These are phyloP conservation scores for Micractinium conductrix DNA, from an alignment of 139 green algal species.

Conservation along the genomic window DNA sequence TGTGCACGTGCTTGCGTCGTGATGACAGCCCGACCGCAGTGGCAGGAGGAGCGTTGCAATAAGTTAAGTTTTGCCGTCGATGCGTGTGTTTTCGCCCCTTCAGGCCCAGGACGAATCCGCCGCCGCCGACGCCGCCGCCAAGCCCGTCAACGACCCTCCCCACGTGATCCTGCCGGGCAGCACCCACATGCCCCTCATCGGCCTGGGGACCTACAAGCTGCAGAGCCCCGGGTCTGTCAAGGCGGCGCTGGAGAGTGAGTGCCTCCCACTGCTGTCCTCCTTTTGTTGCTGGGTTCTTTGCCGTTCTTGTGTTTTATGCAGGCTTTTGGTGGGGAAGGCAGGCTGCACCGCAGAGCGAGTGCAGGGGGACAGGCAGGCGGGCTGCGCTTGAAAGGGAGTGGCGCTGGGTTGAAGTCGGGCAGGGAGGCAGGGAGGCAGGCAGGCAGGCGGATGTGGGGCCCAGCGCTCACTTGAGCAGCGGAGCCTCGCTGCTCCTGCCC, in stretches of 20 bases:
- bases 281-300: neutral
- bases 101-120: constrained; percentile 22
- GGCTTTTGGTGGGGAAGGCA: neutral
- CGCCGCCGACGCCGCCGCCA: neutral
- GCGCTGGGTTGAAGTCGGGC: no score
- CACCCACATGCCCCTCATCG: constrained; percentile 69
- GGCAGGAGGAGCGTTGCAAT: no score
- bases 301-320: no score
- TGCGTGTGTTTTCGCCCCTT: no score
- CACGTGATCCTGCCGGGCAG: constrained; percentile 60
- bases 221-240: constrained; percentile 52
- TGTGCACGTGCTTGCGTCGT: no score
- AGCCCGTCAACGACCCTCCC: constrained; percentile 41
- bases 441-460: no score
- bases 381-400: no score
- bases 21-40: no score
- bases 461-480: no score
- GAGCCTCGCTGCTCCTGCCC: neutral
- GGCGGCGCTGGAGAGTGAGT: constrained; percentile 30
- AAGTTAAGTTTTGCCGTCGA: no score
- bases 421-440: no score
- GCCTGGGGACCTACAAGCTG: constrained; percentile 75
- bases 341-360: neutral
- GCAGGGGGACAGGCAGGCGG: neutral
- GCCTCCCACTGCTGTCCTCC: neutral